Evolutionary conservation across 2,329 filamentous ascomycete genomes (phyloP).

Genomic region (Incumbomyces lentus): DNA sequence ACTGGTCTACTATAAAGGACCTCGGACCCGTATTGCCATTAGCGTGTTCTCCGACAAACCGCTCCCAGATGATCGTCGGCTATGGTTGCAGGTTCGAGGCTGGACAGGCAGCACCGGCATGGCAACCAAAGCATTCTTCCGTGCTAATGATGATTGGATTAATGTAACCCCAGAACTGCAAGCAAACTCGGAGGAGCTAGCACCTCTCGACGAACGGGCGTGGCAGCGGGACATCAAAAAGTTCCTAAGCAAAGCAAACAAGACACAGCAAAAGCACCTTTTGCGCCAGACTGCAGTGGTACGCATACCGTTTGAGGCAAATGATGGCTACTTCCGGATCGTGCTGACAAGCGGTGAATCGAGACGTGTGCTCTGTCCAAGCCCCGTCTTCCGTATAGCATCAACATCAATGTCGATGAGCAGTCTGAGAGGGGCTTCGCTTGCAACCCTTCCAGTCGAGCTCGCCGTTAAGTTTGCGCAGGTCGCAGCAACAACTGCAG

Average conservation of each 20-base stretch:
- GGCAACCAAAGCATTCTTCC: conserved; percentile 52
- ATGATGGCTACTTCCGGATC: conserved; percentile 59
- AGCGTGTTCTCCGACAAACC: conserved; percentile 52
- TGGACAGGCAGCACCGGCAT: conserved; percentile 60
- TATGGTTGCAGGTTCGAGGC: conserved; percentile 61
- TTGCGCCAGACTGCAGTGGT: conserved; percentile 55
- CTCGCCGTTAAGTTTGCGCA: conserved; percentile 50
- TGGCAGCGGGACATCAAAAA: conserved; percentile 58
- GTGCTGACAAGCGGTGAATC: conserved; percentile 46
- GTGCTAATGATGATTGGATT: conserved; percentile 51
- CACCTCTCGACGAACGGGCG: conserved; percentile 49
- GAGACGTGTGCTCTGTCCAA: conserved; percentile 52
- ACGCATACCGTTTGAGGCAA: conserved; percentile 51
- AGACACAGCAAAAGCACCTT: conserved; percentile 40
- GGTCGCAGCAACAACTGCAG: conserved; percentile 26
- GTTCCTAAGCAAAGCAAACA: conserved; percentile 47
- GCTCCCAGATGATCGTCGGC: conserved; percentile 46
- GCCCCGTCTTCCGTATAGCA: conserved; percentile 58
- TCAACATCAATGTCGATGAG: conserved; percentile 53
- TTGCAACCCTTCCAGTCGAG: conserved; percentile 56
- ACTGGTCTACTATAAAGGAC: conserved; percentile 56
- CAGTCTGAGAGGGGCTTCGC: conserved; percentile 53
- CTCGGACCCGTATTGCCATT: conserved; percentile 52
- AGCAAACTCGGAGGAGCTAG: conserved; percentile 40
- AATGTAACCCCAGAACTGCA: conserved; percentile 53